Base-by-base conservation (phyloP, 305 asterid genomes). In the Coffea humblotiana region DNA sequence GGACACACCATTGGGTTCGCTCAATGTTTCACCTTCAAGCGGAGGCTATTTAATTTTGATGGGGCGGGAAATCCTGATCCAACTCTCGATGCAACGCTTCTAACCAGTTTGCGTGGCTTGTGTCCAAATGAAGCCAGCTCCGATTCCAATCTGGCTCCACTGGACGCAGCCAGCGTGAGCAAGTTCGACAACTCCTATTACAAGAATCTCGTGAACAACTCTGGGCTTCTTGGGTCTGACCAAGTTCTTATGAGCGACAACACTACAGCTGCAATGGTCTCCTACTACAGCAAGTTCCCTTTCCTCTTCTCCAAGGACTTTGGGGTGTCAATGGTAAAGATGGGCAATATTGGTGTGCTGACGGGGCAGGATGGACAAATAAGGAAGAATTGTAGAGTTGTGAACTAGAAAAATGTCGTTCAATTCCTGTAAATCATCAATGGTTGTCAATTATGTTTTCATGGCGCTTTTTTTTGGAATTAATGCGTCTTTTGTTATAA, bases 21-120 rank as follows among this genome's bases (percentile, higher is more conserved):
- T 78, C 98, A 88, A 54, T 92, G 97, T 82, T 80, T 56, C 64
- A 88, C 95, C 32, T 93, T 93, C 81, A 92, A 90, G 66, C 82
- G 49, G 37, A 84, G 98, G 85, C 93, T 93, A 29, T 93, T 88
- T 73, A 69, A 93, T 84, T 92, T 89, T 63, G 95, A 90, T 37
- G 97, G 97, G 69, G 82, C 90, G 8, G 94, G 97, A 11, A 91
- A 92, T 82, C 97, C 97, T 0, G 98, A 93, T 49, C 93, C 98
- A 0, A 47, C 74, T 23, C 89, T 93, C 1, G 94, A 92, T 23
- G 69, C 81, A 16, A 83, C 91, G 8, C 75, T 85, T 9, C 82
- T 90, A 23, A 82, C 78, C 64, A 88, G 67, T 78, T 76, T 90
- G 69, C 90, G 92, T 25, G 71, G 78, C 64, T 27, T 76, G 10